Evolutionary conservation across 2,329 filamentous ascomycete genomes (phyloP).

Genomic region (Septoria petroselini): DNA sequence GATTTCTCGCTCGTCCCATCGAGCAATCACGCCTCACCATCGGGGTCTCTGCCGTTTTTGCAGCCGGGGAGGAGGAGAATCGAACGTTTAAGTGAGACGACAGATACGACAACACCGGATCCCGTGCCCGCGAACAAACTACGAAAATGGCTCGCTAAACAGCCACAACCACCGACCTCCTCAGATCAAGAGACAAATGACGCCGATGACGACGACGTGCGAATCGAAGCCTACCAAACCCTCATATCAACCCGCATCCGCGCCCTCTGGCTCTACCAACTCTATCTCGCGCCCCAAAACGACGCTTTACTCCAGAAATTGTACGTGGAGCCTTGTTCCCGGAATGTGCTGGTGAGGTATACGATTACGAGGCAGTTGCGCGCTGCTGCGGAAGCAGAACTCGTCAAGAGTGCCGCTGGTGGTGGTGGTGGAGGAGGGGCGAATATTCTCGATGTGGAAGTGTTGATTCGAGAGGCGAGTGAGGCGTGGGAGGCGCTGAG

Average conservation of each 20-base stretch:
- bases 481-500: slow-evolving; percentile 63
- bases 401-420: slow-evolving; percentile 62
- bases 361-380: slow-evolving; percentile 65
- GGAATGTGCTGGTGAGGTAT: slow-evolving; percentile 60
- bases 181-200: neutral
- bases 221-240: slow-evolving; percentile 70
- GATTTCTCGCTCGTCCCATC: slow-evolving; percentile 66
- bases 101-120: slow-evolving; percentile 39
- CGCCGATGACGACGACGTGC: neutral
- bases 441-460: slow-evolving; percentile 42
- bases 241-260: slow-evolving; percentile 75
- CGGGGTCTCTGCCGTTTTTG: slow-evolving; percentile 83
- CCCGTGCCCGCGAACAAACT: slow-evolving; percentile 63
- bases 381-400: slow-evolving; percentile 68
- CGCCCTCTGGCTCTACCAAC: slow-evolving; percentile 79
- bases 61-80: too few relatives aligned
- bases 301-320: slow-evolving; percentile 64
- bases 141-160: slow-evolving; percentile 59
- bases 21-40: slow-evolving; percentile 90
- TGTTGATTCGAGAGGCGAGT: slow-evolving; percentile 59
- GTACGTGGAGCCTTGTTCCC: slow-evolving; percentile 65
- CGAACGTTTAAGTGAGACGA: too few relatives aligned
- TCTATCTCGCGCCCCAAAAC: slow-evolving; percentile 74
- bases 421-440: too few relatives aligned
- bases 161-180: neutral